phyloP scores from a whole-genome alignment of 495 filamentous ascomycete genomes.

The Thermothielavioides terrestris region DNA sequence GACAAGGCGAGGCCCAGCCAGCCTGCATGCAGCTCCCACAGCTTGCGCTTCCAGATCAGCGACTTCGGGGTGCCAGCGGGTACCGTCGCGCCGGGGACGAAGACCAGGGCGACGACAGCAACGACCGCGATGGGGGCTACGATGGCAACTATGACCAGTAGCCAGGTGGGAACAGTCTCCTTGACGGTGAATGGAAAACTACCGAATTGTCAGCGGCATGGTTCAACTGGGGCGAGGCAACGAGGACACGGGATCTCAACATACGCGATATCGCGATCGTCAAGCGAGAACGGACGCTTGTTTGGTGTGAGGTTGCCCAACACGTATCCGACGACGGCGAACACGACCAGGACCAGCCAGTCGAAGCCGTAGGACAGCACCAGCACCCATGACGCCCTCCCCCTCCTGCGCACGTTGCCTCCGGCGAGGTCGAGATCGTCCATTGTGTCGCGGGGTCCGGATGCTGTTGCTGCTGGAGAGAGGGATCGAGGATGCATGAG shows the following conservation, averaged over 20 bases:
- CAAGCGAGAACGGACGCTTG: conserved; percentile 44
- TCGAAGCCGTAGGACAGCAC: conserved; percentile 39
- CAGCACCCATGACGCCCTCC: conserved; percentile 24
- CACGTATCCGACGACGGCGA: conserved; percentile 33
- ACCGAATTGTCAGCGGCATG: neutral
- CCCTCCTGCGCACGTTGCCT: conserved; percentile 12
- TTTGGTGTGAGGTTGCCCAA: conserved; percentile 48
- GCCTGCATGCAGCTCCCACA: conserved; percentile 82
- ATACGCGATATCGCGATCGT: conserved; percentile 39
- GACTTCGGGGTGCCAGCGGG: conserved; percentile 56
- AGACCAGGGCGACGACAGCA: conserved; percentile 59
- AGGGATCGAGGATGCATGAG: conserved; percentile 20
- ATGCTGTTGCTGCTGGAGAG: conserved; percentile 16
- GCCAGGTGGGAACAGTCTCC: conserved; percentile 58
- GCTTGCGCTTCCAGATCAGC: conserved; percentile 58
- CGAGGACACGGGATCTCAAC: conserved; percentile 7
- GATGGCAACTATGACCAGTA: conserved; percentile 49
- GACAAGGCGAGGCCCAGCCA: conserved; percentile 65
- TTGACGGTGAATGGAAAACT: conserved; percentile 65
- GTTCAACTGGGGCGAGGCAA: neutral
- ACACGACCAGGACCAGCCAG: conserved; percentile 36
- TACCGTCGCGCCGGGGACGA: conserved; percentile 55
- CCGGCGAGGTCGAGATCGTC: conserved; percentile 13
- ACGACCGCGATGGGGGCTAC: conserved; percentile 57
- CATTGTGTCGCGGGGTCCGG: conserved; percentile 15